Percentiles rank a stretch among this genome's conserved stretches.
Conservation (phyloP, 345 rosid species). For the Cochlearia excelsa region DNA sequence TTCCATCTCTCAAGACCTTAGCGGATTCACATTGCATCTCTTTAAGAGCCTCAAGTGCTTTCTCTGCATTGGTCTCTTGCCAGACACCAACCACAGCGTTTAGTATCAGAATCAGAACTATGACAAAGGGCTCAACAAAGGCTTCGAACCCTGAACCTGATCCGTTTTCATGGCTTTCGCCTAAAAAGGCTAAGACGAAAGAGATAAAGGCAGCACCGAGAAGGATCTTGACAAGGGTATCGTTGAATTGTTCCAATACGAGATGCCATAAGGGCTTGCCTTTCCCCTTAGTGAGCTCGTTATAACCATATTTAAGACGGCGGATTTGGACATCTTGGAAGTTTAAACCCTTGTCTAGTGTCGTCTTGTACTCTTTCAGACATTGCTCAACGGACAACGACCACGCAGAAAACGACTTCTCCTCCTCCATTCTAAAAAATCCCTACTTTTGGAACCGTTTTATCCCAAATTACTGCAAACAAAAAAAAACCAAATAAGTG, state of each 20-base stretch:
- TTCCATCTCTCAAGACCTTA: slow-evolving; percentile 72
- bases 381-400: slow-evolving; percentile 78
- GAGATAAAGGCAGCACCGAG: slow-evolving; percentile 84
- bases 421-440: slow-evolving; percentile 47
- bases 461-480: not conserved
- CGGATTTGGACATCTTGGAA: slow-evolving; percentile 61
- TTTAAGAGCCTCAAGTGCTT: slow-evolving; percentile 89
- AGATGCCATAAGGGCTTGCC: slow-evolving; percentile 83
- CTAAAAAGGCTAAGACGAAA: slow-evolving; percentile 70
- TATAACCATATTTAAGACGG: slow-evolving; percentile 65
- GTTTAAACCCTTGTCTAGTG: slow-evolving; percentile 62
- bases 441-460: not conserved
- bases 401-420: slow-evolving; percentile 73
- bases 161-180: slow-evolving; percentile 46
- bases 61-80: slow-evolving; percentile 95
- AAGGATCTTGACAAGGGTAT: slow-evolving; percentile 84
- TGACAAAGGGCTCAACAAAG: slow-evolving; percentile 87
- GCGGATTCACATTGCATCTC: slow-evolving; percentile 86
- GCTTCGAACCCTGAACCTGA: slow-evolving; percentile 56
- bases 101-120: slow-evolving; percentile 64
- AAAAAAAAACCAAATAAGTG: slow-evolving; percentile 10
- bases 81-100: slow-evolving; percentile 91
- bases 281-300: slow-evolving; percentile 83
- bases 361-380: slow-evolving; percentile 61
- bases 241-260: slow-evolving; percentile 79